Evolutionary conservation across 495 filamentous ascomycete genomes (phyloP).

Genomic region (Trichoderma asperelloides): DNA sequence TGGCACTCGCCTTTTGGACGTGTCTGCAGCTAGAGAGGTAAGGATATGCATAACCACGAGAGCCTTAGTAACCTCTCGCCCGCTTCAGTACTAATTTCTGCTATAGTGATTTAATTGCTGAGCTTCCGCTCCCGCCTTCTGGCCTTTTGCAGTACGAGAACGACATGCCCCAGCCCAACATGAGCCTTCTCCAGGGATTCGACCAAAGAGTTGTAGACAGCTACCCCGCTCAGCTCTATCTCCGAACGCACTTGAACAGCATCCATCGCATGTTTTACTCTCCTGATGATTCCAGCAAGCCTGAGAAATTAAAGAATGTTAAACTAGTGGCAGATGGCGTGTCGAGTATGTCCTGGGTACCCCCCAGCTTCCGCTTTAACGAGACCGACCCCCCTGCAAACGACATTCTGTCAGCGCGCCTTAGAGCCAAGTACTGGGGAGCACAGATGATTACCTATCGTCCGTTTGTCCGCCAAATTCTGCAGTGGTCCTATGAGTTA

Average conservation of each 20-base stretch:
- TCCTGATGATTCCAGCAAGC: constrained; percentile 33
- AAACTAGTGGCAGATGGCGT: constrained; percentile 42
- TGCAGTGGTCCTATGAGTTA: constrained; percentile 31
- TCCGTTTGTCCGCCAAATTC: constrained; percentile 64
- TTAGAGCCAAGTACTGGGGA: constrained; percentile 92
- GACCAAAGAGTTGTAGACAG: constrained; percentile 57
- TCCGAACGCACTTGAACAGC: constrained; percentile 76
- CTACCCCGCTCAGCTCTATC: constrained; percentile 77
- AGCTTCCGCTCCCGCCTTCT: constrained; percentile 74
- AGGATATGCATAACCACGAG: background rate
- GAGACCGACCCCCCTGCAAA: constrained; percentile 55
- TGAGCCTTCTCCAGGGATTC: constrained; percentile 31
- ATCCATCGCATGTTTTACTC: constrained; percentile 76
- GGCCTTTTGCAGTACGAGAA: constrained; percentile 65
- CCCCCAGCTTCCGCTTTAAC: constrained; percentile 49
- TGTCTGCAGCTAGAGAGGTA: constrained; percentile 90
- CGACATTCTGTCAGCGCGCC: constrained; percentile 74
- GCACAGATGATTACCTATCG: constrained; percentile 84
- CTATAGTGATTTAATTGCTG: constrained; percentile 79
- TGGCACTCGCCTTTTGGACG: constrained; percentile 84
- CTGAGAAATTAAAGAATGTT: constrained; percentile 27
- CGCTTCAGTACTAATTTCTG: constrained; percentile 10
- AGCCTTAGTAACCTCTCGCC: background rate
- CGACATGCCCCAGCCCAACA: constrained; percentile 55
- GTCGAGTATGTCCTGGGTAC: constrained; percentile 28